Evolutionary conservation across 306 rosid species (phyloP).

Genomic region (Phaseolus lunatus): DNA sequence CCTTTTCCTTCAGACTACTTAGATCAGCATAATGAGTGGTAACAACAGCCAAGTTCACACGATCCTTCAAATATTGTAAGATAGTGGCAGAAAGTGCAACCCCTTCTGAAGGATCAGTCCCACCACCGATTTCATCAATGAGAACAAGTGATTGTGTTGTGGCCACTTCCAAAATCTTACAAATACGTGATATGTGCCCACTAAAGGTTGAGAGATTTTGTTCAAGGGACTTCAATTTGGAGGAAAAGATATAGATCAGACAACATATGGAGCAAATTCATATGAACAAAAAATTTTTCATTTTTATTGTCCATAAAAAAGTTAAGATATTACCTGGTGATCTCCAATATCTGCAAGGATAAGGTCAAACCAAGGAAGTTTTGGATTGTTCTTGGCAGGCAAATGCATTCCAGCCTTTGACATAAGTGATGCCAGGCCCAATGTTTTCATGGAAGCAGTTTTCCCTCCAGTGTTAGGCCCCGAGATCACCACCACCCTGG

Average conservation of each 20-base stretch:
- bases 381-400: conserved; percentile 82
- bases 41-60: conserved; percentile 79
- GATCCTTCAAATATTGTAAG: conserved; percentile 80
- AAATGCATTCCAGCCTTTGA: conserved; percentile 96
- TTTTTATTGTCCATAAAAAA: conserved; percentile 43
- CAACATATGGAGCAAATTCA: conserved; percentile 48
- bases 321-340: conserved; percentile 78
- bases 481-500: conserved; percentile 90
- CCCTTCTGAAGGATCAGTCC: conserved; percentile 99
- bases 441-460: conserved; percentile 93
- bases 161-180: conserved; percentile 77
- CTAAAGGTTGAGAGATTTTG: conserved; percentile 98
- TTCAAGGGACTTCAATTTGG: conserved; percentile 83
- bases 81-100: conserved; percentile 94
- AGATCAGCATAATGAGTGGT: conserved; percentile 96
- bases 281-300: conserved; percentile 40
- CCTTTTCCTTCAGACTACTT: conserved; percentile 77
- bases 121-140: conserved; percentile 93
- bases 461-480: conserved; percentile 99
- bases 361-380: conserved; percentile 95
- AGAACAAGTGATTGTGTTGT: conserved; percentile 85
- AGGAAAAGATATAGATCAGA: conserved; percentile 59
- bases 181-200: conserved; percentile 81
- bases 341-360: conserved; percentile 95
- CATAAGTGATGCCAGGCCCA: conserved; percentile 94